Base-by-base conservation (phyloP, 73 alveolate genomes). In the Paramecium octaurelia region DNA sequence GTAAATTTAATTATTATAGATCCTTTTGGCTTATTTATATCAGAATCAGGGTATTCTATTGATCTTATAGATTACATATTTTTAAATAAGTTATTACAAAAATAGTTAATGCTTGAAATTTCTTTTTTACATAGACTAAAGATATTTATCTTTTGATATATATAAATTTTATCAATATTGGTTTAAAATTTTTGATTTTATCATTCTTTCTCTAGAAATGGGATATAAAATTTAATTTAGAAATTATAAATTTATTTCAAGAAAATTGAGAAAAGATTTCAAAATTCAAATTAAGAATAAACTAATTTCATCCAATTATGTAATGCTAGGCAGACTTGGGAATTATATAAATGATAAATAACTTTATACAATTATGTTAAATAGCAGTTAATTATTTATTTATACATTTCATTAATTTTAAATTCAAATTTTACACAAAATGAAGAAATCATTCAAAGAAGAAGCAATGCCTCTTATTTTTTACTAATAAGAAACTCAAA, bases 401-500 rank as follows among this genome's bases (percentile, higher is more conserved):
- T 64, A 73, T 73, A 73, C 12, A 80, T n/a, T 23, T 80, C 57
- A 80, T 42, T 42, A 40, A 44, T 80, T 80, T 80, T 64, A 80
- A 80, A 80, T 80, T 80, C 91, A 80, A 80, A 80, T 80, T 43
- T 44, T 75, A 16, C 58, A 34, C 29, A n/a, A 36, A 18, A 80
- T 44, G 75, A 80, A 80, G 73, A 80, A 80, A 75, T 21, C 68
- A 11, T 75, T 75, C 91, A 40, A 35, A 80, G 91, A 80, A 43
- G 76, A 80, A 80, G 54, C 91, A 0, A 80, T 80, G 42, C 91
- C 91, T 24, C 57, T 80, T 21, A 80, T 80, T 20, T 18, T 80
- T 31, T 80, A 80, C 14, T 23, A 46, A 80, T 23, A 80, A 23
- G 91, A 80, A 29, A 43, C 91, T 9, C 43, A 42, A 80, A 80